Evolutionary conservation across 345 rosid genomes (phyloP), one percentile per base, ranked within the genome.

Genomic region (Moricandia moricandioides): DNA sequence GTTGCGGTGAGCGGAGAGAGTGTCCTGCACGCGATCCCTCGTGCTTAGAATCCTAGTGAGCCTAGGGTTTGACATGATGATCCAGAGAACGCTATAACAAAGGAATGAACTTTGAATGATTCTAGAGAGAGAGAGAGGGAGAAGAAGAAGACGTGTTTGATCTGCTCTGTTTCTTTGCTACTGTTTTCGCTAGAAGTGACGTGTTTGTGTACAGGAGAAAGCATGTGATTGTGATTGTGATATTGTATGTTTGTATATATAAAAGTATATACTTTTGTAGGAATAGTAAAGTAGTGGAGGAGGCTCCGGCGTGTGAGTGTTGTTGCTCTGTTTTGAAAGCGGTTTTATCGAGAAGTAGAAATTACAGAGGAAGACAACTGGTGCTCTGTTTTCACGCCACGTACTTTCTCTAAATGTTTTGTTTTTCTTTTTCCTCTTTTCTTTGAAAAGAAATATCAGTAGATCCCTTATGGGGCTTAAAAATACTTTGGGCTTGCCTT

Each of bases 1-100:
- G 82, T 95, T 95, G 18, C 99, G 91, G 61, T 91, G 97, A 77
- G 75, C 86, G 31, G 96, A 85, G 76, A 95, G 97, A 17, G 93
- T 95, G 74, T 87, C 90, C 75, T 95, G 87, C 49, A 95, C 96
- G 43, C 99, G 91, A 24, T 95, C 97, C 64, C 97, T 85, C 45
- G 88, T 83, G 84, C 99, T 95, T 8, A 83, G 91, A 12, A 80
- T 45, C 70, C 99, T 84, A 65, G 62, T 65, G 12, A 95, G 79
- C 81, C 59, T 88, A 34, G 86, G 85, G 59, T 27, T 35, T 55
- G 89, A 77, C 97, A 90, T 91, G 82, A 29, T 29, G 24, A 21
- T 21, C 31, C 31, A 29, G 4, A 1, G 31, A 4, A 29, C 31
- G 31, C 31, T 29, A 29, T 29, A 1, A 4, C 31, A 29, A 29